Percentiles rank a stretch among this genome's conserved stretches.
phyloP scores from a whole-genome alignment of 768 basidiomycete species.

The Lactarius hengduanensis region DNA sequence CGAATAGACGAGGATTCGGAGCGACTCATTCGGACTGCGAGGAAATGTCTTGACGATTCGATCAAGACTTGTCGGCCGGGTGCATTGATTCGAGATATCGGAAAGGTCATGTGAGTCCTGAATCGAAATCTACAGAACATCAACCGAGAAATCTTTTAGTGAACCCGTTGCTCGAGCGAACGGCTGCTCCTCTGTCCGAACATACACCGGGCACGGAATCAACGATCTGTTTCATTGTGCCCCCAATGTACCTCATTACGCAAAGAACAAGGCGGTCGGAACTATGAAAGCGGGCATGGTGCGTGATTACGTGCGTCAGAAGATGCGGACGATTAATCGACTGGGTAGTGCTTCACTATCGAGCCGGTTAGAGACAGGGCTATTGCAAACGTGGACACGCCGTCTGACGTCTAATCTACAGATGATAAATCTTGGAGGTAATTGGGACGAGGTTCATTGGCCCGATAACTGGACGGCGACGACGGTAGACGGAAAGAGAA shows the following conservation, averaged over 20 bases:
- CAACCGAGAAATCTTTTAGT: slow-evolving; percentile 38
- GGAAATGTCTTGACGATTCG: slow-evolving; percentile 81
- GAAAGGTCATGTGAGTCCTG: slow-evolving; percentile 72
- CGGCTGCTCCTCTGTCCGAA: slow-evolving; percentile 87
- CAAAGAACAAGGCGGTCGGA: slow-evolving; percentile 90
- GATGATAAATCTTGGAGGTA: slow-evolving; percentile 90
- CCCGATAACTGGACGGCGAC: slow-evolving; percentile 96
- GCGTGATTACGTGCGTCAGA: slow-evolving; percentile 39
- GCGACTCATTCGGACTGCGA: slow-evolving; percentile 79
- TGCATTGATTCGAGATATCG: slow-evolving; percentile 82
- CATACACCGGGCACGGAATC: slow-evolving; percentile 90
- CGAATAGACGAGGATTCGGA: slow-evolving; percentile 78
- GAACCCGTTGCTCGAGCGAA: slow-evolving; percentile 83
- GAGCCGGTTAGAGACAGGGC: slow-evolving; percentile 57
- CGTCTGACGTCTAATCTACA: slow-evolving; percentile 37
- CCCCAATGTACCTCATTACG: slow-evolving; percentile 93
- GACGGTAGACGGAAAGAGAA: slow-evolving; percentile 84
- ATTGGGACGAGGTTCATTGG: slow-evolving; percentile 81
- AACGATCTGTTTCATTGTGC: slow-evolving; percentile 80
- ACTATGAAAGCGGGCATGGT: slow-evolving; percentile 95
- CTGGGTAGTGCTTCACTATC: slow-evolving; percentile 58
- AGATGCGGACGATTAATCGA: slow-evolving; percentile 14
- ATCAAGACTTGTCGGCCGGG: slow-evolving; percentile 96
- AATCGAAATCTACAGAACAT: slow-evolving; percentile 21
- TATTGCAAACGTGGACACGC: slow-evolving; percentile 12